A percentile compares a stretch with the other conserved stretches of the same genome.
These are phyloP conservation scores for Fusarium compactum DNA, from an alignment of 2,329 filamentous ascomycete genomes.

Conservation along the genomic window DNA sequence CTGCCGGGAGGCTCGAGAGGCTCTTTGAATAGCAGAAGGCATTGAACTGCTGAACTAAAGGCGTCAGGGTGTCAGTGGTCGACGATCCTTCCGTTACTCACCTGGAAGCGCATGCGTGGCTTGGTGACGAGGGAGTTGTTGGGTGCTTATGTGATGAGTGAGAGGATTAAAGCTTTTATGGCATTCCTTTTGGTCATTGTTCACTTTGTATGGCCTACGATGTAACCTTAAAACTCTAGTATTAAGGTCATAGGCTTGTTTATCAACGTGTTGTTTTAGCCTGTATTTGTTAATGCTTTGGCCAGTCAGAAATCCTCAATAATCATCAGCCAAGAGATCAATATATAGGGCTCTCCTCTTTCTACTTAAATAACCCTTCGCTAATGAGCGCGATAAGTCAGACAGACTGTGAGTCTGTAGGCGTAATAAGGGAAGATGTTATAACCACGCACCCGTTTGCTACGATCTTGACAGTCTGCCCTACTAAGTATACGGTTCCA, in stretches of 20 bases:
- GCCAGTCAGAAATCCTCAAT: neutral
- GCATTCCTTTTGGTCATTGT: neutral
- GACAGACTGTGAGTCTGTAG: neutral
- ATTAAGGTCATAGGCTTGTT: neutral
- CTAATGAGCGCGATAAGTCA: neutral
- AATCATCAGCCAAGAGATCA: neutral
- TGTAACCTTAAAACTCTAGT: neutral
- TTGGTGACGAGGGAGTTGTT: neutral
- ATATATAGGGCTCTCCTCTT: neutral
- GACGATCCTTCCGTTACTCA: neutral
- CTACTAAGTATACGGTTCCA: neutral
- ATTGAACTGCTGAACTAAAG: neutral
- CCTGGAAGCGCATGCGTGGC: neutral
- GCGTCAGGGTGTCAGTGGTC: neutral
- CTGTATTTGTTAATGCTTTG: neutral
- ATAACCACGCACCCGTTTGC: fast-evolving
- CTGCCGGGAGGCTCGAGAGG: neutral
- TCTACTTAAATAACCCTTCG: neutral
- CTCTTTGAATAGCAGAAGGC: neutral
- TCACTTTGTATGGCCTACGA: neutral
- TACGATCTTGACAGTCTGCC: neutral
- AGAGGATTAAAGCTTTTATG: neutral
- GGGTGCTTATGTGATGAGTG: neutral
- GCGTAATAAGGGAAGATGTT: neutral
- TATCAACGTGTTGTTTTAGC: neutral